These are phyloP conservation scores for Dryadomyces quercus-mongolicae DNA, from an alignment of 2,329 filamentous ascomycete genomes.

Conservation along the genomic window DNA sequence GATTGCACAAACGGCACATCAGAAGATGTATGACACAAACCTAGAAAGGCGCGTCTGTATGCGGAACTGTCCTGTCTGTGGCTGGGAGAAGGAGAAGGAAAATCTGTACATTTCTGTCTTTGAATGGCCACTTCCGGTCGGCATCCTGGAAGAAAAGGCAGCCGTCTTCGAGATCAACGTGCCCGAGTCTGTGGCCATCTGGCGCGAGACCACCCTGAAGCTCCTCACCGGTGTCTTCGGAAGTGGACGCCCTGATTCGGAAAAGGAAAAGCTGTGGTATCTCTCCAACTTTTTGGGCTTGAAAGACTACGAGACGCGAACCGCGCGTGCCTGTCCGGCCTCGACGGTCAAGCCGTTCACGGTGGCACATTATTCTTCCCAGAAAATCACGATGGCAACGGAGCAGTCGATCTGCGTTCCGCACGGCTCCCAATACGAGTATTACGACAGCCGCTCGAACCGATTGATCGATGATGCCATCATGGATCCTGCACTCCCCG, in stretches of 20 bases:
- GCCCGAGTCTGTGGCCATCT: not conserved
- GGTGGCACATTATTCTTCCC: no score
- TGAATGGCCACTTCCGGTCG: not conserved
- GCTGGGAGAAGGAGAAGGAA: not conserved
- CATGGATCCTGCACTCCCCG: conserved; percentile 31
- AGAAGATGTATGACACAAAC: not conserved
- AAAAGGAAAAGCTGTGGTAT: not conserved
- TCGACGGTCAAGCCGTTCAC: no score
- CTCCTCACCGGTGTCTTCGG: not conserved
- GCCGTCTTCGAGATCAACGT: not conserved
- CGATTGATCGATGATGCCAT: not conserved
- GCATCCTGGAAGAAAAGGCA: not conserved
- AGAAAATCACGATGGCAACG: no score
- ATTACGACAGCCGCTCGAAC: not conserved
- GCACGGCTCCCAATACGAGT: not conserved
- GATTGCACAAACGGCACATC: not conserved
- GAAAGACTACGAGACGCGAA: not conserved
- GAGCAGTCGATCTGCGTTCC: no score
- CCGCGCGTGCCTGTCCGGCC: not conserved
- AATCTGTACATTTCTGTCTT: no score
- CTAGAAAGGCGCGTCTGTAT: not conserved
- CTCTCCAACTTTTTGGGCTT: not conserved
- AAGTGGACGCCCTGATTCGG: not conserved
- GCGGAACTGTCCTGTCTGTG: no score
- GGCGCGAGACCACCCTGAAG: not conserved